phyloP scores from a whole-genome alignment of 352 stramenopile genomes.

The Phytophthora aleatoria region DNA sequence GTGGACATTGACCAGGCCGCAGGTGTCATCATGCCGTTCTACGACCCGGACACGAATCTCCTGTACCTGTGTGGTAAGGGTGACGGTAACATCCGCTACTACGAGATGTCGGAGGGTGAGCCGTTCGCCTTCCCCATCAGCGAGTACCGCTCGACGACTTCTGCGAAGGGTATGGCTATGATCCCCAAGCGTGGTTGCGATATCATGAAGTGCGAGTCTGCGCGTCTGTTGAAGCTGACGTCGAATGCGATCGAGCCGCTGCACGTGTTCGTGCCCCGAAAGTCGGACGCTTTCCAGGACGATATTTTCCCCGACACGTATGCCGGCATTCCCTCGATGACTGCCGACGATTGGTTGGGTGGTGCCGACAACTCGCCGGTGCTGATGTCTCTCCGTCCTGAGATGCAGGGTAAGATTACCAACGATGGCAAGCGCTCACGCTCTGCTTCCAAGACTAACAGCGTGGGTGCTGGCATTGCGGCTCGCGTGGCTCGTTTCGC shows the following conservation, averaged over 20 bases:
- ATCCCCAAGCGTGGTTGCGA: slow-evolving; percentile 98
- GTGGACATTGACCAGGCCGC: slow-evolving; percentile 98
- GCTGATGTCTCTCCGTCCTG: slow-evolving; percentile 94
- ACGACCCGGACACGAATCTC: slow-evolving; percentile 97
- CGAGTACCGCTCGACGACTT: slow-evolving; percentile 96
- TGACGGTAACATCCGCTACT: slow-evolving; percentile 99
- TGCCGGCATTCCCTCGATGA: slow-evolving; percentile 94
- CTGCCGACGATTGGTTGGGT: slow-evolving; percentile 95
- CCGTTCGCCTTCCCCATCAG: slow-evolving; percentile 93
- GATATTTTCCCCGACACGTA: slow-evolving; percentile 99
- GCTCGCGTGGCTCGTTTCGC: slow-evolving; percentile 55
- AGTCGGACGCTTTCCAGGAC: slow-evolving; percentile 99
- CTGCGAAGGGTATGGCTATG: slow-evolving; percentile 97
- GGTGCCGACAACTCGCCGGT: slow-evolving; percentile 94
- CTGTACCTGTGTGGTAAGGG: slow-evolving; percentile 98
- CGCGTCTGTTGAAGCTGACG: slow-evolving; percentile 95
- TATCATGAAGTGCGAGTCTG: slow-evolving; percentile 98
- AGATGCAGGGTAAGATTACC: slow-evolving; percentile 85
- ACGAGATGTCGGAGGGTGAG: slow-evolving; percentile 97
- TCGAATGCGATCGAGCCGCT: slow-evolving; percentile 97
- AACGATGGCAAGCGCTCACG: slow-evolving; percentile 82
- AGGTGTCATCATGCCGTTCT: slow-evolving; percentile 99
- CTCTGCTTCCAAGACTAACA: slow-evolving; percentile 47
- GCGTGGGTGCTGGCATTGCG: slow-evolving; percentile 43
- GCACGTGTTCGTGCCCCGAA: slow-evolving; percentile 96